Evolutionary conservation across 2,329 filamentous ascomycete species (phyloP).

Genomic region (Aspergillus texensis): DNA sequence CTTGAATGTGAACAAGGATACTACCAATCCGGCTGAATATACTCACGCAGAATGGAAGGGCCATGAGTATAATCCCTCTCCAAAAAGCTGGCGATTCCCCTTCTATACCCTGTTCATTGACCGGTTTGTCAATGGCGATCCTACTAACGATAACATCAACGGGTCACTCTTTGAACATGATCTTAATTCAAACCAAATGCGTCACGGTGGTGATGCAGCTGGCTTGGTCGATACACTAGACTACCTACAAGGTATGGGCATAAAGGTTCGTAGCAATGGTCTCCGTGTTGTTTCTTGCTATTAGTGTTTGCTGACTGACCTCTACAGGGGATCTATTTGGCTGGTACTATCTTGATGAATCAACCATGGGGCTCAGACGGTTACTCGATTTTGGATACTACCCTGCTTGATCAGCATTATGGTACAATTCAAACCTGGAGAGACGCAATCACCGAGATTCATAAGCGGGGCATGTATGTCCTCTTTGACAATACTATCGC

Average conservation of each 20-base stretch:
- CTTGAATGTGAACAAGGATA: conserved; percentile 61
- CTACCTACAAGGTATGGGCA: conserved; percentile 66
- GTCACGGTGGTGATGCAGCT: conserved; percentile 63
- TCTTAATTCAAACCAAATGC: conserved; percentile 62
- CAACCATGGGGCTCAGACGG: conserved; percentile 65
- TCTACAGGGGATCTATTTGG: conserved; percentile 60
- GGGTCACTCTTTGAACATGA: conserved; percentile 64
- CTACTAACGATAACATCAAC: conserved; percentile 65
- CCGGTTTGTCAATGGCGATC: conserved; percentile 66
- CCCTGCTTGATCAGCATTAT: conserved; percentile 64
- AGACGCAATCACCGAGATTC: conserved; percentile 61
- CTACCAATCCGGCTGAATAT: conserved; percentile 61
- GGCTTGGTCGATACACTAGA: conserved; percentile 64
- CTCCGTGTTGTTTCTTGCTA: background rate
- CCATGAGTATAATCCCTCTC: conserved; percentile 57
- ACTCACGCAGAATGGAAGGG: conserved; percentile 56
- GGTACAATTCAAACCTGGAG: conserved; percentile 63
- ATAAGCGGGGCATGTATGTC: conserved; percentile 65
- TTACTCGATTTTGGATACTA: conserved; percentile 64
- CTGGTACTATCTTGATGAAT: conserved; percentile 67
- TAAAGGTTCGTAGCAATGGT: conserved; percentile 50
- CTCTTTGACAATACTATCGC: conserved; percentile 68
- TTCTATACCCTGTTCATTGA: conserved; percentile 68
- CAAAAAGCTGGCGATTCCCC: conserved; percentile 66
- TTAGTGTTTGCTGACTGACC: conserved; percentile 11